Evolutionary conservation across 2,329 filamentous ascomycete species (phyloP), one percentile per base, ranked within the genome.

Genomic region (Hyphodiscus sp.): DNA sequence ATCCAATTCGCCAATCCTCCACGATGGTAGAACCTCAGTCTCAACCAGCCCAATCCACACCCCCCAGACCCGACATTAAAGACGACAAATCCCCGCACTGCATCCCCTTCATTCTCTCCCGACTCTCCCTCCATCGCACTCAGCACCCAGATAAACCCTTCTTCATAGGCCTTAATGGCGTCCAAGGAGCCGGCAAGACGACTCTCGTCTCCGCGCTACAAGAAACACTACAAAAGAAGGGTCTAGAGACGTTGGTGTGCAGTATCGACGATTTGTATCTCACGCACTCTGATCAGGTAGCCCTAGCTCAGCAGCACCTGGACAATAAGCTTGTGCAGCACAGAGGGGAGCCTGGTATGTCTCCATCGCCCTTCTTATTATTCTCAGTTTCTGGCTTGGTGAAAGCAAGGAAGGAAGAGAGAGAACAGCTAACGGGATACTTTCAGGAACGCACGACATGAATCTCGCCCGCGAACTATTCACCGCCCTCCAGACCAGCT

Each of bases 131-230:
- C 38, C 79, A 86, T 67, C 73, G 72, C 56, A 52, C 60, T 63
- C 41, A 66, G 65, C 41, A 57, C 67, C 54, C 63, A 51, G 50
- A 61, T 20, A 73, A 49, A 19, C 90, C 91, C 26, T 88, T 96
- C 70, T 82, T 96, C 68, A 78, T 96, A 58, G 92, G 91, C 46
- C 79, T 97, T 64, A 95, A 95, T 64, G 92, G 91, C 56, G 83
- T 96, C 26, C 92, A 96, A 72, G 92, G 92, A 56, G 86, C 89
- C 41, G 92, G 92, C 61, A 96, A 97, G 74, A 95, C 91, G 2
- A 95, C 91, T 13, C 79, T 96, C 64, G 91, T 91, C 41, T 77
- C 77, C 41, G 76, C 80, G 4, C 79, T 95, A 44, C 78, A 75
- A 56, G 62, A 70, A 3, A 78, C 74, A n/a, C 74, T 85, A 44